Percentiles rank a stretch among this genome's conserved stretches.
These are phyloP conservation scores for Cymodocea nodosa DNA, from an alignment of 116 monocot genomes.

Conservation along the genomic window DNA sequence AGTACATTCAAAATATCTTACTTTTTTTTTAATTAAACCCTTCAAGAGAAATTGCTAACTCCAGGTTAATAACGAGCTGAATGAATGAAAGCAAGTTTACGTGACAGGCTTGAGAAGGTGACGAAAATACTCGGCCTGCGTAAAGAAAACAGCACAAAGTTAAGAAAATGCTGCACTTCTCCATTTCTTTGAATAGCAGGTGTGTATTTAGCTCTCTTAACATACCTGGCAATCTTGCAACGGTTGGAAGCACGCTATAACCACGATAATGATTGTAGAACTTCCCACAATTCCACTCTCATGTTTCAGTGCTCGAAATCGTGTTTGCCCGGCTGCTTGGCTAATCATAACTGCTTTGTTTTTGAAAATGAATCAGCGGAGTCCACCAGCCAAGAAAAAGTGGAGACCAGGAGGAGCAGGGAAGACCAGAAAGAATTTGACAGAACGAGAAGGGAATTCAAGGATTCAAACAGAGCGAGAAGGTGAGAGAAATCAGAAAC, in stretches of 20 bases:
- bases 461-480: too few relatives aligned
- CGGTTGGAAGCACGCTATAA: conserved; percentile 54
- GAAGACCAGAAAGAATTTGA: too few relatives aligned
- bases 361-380: neutral
- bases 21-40: too few relatives aligned
- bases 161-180: too few relatives aligned
- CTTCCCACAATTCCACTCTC: conserved; percentile 65
- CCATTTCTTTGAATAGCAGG: too few relatives aligned
- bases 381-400: too few relatives aligned
- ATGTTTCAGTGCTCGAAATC: conserved; percentile 81
- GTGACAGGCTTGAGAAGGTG: conserved; percentile 67
- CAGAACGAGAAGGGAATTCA: too few relatives aligned
- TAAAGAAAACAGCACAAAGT: neutral
- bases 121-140: conserved; percentile 71
- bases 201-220: neutral
- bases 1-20: neutral
- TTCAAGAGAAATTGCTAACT: neutral
- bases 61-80: neutral
- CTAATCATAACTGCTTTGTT: conserved; percentile 64
- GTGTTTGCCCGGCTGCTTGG: conserved; percentile 66
- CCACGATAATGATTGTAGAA: conserved; percentile 50
- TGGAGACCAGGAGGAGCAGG: too few relatives aligned
- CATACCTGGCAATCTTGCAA: conserved; percentile 24
- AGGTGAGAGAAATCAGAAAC: too few relatives aligned
- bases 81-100: conserved; percentile 16